Conservation (phyloP, 495 filamentous ascomycete species). For the Paragyromitra xinjiangensis region DNA sequence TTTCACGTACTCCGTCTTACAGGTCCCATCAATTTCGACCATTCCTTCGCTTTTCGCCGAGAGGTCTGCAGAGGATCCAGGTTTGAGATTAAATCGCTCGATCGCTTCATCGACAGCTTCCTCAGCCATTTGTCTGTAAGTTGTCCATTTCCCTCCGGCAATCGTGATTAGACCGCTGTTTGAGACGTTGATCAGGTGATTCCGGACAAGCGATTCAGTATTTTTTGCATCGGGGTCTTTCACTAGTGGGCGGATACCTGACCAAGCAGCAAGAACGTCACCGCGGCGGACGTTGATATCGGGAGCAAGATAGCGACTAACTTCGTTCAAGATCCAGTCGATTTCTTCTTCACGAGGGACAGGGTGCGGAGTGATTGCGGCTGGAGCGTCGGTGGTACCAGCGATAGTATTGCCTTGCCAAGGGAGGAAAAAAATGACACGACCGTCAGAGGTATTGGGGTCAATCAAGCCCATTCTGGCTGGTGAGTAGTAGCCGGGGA, state of each 20-base stretch:
- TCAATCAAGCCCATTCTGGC: constrained; percentile 97
- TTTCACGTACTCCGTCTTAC: constrained; percentile 90
- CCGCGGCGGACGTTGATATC: constrained; percentile 93
- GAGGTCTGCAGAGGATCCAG: constrained; percentile 71
- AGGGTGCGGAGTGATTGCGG: constrained; percentile 81
- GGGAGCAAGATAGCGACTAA: constrained; percentile 86
- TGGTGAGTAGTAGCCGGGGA: constrained; percentile 95
- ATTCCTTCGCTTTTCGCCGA: constrained; percentile 68
- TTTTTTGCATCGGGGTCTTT: constrained; percentile 93
- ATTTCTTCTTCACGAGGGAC: constrained; percentile 92
- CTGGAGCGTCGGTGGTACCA: constrained; percentile 91
- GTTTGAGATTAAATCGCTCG: constrained; percentile 74
- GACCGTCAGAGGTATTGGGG: constrained; percentile 89
- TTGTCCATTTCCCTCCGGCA: constrained; percentile 99
- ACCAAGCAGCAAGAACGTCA: constrained; percentile 96
- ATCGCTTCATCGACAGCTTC: constrained; percentile 94
- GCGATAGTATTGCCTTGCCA: constrained; percentile 99
- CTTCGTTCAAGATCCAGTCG: constrained; percentile 93
- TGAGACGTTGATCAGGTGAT: constrained; percentile 90
- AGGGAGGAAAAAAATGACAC: constrained; percentile 98
- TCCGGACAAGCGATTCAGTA: constrained; percentile 93
- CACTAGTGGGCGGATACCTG: constrained; percentile 91
- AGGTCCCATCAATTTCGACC: constrained; percentile 79
- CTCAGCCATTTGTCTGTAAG: constrained; percentile 98
- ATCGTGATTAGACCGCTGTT: constrained; percentile 87